Evolutionary conservation across 2,329 filamentous ascomycete genomes (phyloP).

Genomic region (Madurella fahalii): DNA sequence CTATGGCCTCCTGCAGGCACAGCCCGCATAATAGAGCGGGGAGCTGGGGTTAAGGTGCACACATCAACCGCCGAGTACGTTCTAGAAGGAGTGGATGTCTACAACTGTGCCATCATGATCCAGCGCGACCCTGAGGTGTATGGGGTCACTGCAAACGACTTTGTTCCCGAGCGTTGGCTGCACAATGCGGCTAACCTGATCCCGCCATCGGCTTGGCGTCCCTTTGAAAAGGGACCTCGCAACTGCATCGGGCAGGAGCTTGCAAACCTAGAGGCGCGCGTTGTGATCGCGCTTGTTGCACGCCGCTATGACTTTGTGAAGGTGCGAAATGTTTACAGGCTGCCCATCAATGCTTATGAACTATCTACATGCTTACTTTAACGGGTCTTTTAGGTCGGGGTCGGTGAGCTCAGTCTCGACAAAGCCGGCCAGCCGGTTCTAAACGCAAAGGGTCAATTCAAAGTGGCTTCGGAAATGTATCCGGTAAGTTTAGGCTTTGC

Average conservation of each 20-base stretch:
- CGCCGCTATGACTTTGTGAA: no score
- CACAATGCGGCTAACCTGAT: conserved; percentile 20
- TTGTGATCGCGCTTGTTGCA: no score
- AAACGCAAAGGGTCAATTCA: no score
- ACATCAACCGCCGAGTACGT: conserved; percentile 40
- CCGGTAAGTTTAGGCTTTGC: no score
- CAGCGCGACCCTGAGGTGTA: conserved; percentile 31
- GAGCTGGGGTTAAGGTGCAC: conserved; percentile 33
- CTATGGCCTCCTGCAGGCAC: conserved; percentile 31
- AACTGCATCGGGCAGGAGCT: conserved; percentile 52
- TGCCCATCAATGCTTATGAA: no score
- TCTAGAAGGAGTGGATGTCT: conserved; percentile 33
- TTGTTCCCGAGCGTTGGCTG: conserved; percentile 38
- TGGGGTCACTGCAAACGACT: conserved; percentile 31
- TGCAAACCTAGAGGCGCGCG: conserved; percentile 27
- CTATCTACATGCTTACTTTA: no score
- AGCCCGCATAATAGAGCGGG: conserved; percentile 23
- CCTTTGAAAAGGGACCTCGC: conserved; percentile 48
- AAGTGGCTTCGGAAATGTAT: no score
- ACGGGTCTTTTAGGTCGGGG: no score
- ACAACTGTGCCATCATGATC: conserved; percentile 28
- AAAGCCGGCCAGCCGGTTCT: no score
- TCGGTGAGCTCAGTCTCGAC: no score
- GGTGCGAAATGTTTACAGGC: no score
- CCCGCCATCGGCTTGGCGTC: conserved; percentile 41